A percentile compares a stretch with the other conserved stretches of the same genome.
Conservation (phyloP, 306 rosid species). For the Benincasa hispida region DNA sequence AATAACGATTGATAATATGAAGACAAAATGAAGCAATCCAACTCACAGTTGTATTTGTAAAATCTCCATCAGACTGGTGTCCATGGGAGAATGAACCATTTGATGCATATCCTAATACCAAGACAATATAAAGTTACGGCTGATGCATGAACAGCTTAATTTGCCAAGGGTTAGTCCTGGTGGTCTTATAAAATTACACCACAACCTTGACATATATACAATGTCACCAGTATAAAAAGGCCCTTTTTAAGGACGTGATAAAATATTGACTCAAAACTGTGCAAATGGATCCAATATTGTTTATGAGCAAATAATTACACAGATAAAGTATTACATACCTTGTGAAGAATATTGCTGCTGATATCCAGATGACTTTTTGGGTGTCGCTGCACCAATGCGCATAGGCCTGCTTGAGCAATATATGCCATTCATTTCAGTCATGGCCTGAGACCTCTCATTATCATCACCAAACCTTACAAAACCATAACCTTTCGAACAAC, state of each 20-base stretch:
- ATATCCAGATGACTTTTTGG: slow-evolving; percentile 81
- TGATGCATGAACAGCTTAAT: not conserved
- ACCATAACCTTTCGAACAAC: slow-evolving; percentile 95
- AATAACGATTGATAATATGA: not conserved
- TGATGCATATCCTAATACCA: slow-evolving; percentile 36
- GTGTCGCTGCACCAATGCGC: slow-evolving; percentile 96
- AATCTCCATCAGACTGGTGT: slow-evolving; percentile 58
- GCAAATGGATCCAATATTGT: not conserved
- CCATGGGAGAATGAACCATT: slow-evolving; percentile 59
- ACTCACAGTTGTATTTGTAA: slow-evolving; percentile 87
- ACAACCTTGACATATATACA: not conserved
- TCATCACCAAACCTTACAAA: slow-evolving; percentile 97
- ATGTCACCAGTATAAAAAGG: not conserved
- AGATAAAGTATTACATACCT: slow-evolving; percentile 21
- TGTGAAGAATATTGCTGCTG: slow-evolving; percentile 39
- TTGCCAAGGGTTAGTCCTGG: not conserved
- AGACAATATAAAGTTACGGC: not conserved
- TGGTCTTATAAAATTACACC: not conserved
- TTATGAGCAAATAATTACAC: not conserved
- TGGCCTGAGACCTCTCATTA: slow-evolving; percentile 64
- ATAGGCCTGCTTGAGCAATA: slow-evolving; percentile 90
- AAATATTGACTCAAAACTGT: not conserved
- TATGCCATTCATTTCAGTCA: slow-evolving; percentile 79
- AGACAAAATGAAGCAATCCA: not conserved
- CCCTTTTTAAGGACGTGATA: not conserved